Conservation (phyloP, 2,329 filamentous ascomycete genomes). For the Arthrobotrys megalospora region DNA sequence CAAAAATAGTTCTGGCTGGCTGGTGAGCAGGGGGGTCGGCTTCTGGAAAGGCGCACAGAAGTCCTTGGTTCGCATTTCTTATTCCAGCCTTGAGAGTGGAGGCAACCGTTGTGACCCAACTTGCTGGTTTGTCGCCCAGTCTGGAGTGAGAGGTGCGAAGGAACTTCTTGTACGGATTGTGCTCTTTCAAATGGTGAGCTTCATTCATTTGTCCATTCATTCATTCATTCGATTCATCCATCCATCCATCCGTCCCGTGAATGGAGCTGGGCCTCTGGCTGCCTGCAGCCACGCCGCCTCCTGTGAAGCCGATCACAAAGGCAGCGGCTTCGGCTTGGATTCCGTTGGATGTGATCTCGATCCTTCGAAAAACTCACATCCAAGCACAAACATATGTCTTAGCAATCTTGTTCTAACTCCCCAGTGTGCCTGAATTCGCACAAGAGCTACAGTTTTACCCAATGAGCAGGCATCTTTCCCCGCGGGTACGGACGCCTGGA, state of each 20-base stretch:
- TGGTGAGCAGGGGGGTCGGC: conserved; percentile 36
- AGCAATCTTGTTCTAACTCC: conserved; percentile 42
- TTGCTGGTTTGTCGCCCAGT: conserved; percentile 7
- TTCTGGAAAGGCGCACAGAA: conserved; percentile 58
- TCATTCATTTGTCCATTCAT: conserved; percentile 10
- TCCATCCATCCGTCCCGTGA: conserved; percentile 18
- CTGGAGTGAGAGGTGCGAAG: conserved; percentile 22
- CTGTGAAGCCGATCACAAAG: conserved; percentile 34
- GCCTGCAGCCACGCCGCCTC: conserved; percentile 51
- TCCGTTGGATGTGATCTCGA: conserved; percentile 40
- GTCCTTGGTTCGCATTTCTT: conserved; percentile 29
- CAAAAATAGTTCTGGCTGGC: conserved; percentile 51
- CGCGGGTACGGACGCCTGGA: conserved; percentile 53
- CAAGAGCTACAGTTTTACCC: conserved; percentile 33
- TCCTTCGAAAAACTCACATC: conserved; percentile 18
- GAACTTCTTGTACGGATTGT: conserved; percentile 35
- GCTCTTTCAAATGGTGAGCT: conserved; percentile 15
- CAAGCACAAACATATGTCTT: conserved; percentile 41
- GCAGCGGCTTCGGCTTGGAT: conserved; percentile 42
- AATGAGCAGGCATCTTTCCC: conserved; percentile 50
- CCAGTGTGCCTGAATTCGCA: conserved; percentile 48
- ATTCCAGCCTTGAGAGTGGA: conserved; percentile 17
- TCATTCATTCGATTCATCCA: conserved; percentile 1
- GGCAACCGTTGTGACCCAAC: conserved; percentile 28
- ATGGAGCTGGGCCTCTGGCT: conserved; percentile 37